Percentiles rank a stretch among this genome's conserved stretches.
Conservation (phyloP, 2,329 filamentous ascomycete genomes). For the Aspergillus sp. region DNA sequence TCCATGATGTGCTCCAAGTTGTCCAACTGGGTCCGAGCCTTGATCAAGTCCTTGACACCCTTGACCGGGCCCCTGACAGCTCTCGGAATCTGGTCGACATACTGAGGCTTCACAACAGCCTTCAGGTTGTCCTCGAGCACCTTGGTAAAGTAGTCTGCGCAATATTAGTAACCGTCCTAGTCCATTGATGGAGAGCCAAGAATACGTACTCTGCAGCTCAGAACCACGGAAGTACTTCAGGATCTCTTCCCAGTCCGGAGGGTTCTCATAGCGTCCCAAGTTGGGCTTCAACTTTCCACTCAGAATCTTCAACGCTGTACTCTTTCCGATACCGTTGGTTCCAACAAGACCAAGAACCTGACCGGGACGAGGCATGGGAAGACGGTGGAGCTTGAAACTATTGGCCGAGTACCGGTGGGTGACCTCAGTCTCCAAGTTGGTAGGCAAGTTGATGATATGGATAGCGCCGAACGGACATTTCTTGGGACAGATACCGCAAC, state of each 20-base stretch:
- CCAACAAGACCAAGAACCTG: slow-evolving; percentile 94
- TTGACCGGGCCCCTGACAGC: slow-evolving; percentile 78
- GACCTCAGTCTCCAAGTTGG: slow-evolving; percentile 96
- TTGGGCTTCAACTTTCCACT: slow-evolving; percentile 99
- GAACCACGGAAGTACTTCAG: slow-evolving; percentile 97
- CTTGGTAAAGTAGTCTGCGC: slow-evolving; percentile 92
- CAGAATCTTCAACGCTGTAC: slow-evolving; percentile 97
- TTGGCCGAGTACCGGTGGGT: slow-evolving; percentile 98
- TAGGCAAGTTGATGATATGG: slow-evolving; percentile 99
- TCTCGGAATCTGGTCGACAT: slow-evolving; percentile 95
- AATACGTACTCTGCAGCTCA: slow-evolving; percentile 77
- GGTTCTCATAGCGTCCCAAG: slow-evolving; percentile 87
- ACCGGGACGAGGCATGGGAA: slow-evolving; percentile 91
- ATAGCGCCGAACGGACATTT: slow-evolving; percentile 98
- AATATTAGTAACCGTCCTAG: slow-evolving; percentile 14
- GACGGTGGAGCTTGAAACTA: slow-evolving; percentile 97
- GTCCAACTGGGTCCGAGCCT: slow-evolving; percentile 66
- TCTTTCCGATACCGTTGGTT: slow-evolving; percentile 99
- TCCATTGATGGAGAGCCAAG: not conserved
- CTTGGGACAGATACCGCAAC: slow-evolving; percentile 99
- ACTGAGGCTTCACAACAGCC: slow-evolving; percentile 97
- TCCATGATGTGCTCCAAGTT: slow-evolving; percentile 79
- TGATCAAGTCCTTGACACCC: slow-evolving; percentile 70
- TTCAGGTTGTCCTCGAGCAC: slow-evolving; percentile 94
- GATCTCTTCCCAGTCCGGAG: slow-evolving; percentile 98